Percentiles rank a stretch among this genome's conserved stretches.
These are phyloP conservation scores for Lichtheimia hyalospora DNA, from an alignment of 371 early-diverging fungal species.

Conservation along the genomic window DNA sequence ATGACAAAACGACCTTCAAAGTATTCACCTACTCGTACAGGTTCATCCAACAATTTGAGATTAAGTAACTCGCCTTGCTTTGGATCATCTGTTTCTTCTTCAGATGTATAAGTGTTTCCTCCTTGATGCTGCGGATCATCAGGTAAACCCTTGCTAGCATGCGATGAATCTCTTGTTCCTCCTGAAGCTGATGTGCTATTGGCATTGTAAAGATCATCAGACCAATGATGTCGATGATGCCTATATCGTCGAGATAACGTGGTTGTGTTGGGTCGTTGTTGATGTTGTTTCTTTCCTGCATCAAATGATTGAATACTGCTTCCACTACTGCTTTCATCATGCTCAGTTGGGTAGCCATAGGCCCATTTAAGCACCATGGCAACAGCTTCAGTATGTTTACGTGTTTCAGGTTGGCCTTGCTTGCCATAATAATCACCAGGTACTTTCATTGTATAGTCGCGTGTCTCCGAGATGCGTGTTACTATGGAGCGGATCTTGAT, in stretches of 20 bases:
- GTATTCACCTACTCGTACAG: slow-evolving; percentile 27
- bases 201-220: slow-evolving; percentile 1
- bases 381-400: slow-evolving; percentile 12
- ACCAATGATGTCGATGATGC: slow-evolving; percentile 10
- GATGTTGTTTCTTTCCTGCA: background rate
- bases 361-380: slow-evolving; percentile 42
- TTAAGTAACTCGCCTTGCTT: slow-evolving; percentile 17
- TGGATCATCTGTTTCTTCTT: slow-evolving; percentile 1
- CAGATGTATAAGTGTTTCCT: background rate
- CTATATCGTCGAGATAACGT: slow-evolving; percentile 7
- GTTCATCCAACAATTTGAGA: slow-evolving; percentile 32
- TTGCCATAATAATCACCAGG: slow-evolving; percentile 19
- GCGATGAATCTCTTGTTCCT: background rate
- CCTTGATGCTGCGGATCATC: background rate
- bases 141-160: background rate
- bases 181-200: background rate
- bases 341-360: slow-evolving; percentile 25
- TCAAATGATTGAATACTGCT: background rate
- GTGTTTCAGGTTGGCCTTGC: slow-evolving; percentile 13
- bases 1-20: slow-evolving; percentile 40
- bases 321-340: slow-evolving; percentile 12
- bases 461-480: slow-evolving; percentile 19
- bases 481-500: slow-evolving; percentile 22
- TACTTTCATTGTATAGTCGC: slow-evolving; percentile 31
- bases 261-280: background rate